Percentiles rank a stretch among this genome's conserved stretches.
Conservation (phyloP, 2,329 filamentous ascomycete species). For the Aspergillus sp. region DNA sequence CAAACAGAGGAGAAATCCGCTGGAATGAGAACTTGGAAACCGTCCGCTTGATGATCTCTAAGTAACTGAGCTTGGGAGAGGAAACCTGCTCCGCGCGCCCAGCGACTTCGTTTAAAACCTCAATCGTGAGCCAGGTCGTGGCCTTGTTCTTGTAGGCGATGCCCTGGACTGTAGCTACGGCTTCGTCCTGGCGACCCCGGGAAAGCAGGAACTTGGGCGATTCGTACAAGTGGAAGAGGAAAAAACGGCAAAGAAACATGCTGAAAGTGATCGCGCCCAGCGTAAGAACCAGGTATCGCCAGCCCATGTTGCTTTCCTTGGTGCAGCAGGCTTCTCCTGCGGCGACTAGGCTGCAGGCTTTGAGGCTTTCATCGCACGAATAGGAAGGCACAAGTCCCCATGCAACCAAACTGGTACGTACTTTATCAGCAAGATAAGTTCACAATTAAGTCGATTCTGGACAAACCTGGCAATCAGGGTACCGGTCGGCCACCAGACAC, state of each 20-base stretch:
- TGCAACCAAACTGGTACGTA: constrained; percentile 42
- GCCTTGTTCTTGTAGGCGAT: constrained; percentile 62
- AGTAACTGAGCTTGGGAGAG: constrained; percentile 33
- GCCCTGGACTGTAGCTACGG: constrained; percentile 69
- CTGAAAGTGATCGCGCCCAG: constrained; percentile 64
- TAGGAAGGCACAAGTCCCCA: constrained; percentile 69
- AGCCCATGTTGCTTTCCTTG: constrained; percentile 56
- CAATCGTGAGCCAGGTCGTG: constrained; percentile 68
- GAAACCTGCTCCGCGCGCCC: constrained; percentile 39
- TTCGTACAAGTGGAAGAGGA: constrained; percentile 73
- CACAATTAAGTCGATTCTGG: neutral
- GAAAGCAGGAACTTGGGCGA: constrained; percentile 77
- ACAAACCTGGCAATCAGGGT: constrained; percentile 56
- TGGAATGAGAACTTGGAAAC: constrained; percentile 59
- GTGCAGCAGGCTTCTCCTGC: constrained; percentile 32
- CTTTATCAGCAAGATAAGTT: neutral
- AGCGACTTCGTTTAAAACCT: constrained; percentile 51
- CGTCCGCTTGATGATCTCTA: constrained; percentile 50
- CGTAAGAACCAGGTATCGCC: constrained; percentile 64
- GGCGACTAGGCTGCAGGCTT: constrained; percentile 23
- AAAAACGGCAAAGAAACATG: constrained; percentile 73
- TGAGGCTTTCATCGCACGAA: constrained; percentile 38
- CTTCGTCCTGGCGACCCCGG: constrained; percentile 66
- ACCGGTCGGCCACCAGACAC: constrained; percentile 79
- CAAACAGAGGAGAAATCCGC: constrained; percentile 58